These are phyloP conservation scores for Euphrasia confusa DNA, from an alignment of 257 asterid species.

Conservation along the genomic window DNA sequence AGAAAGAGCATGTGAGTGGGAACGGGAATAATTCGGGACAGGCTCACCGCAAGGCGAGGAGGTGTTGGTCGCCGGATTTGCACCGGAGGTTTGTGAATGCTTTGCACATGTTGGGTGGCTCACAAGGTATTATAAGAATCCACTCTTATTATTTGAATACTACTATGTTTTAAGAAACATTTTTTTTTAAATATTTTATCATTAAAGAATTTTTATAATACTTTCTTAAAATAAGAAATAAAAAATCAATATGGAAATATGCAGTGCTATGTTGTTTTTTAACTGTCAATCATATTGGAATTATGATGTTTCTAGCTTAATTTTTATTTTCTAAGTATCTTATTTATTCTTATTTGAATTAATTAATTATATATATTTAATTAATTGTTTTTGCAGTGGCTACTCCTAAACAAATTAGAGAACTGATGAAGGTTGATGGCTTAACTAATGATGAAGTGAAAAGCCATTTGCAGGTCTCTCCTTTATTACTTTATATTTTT, in stretches of 20 bases:
- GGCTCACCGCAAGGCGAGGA: conserved; percentile 82
- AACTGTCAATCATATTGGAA: conserved; percentile 21
- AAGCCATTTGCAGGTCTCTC: conserved; percentile 81
- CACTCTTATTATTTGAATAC: too few relatives aligned
- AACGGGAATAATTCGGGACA: conserved; percentile 31
- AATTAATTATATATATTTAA: neutral
- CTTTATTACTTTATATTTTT: neutral
- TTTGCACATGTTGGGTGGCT: conserved; percentile 95
- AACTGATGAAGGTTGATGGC: conserved; percentile 96
- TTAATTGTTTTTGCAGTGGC: conserved; percentile 56
- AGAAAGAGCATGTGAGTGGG: conserved; percentile 32
- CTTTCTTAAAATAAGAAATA: too few relatives aligned
- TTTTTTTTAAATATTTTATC: too few relatives aligned
- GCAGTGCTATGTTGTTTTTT: neutral
- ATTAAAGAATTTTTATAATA: too few relatives aligned
- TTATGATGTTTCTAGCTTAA: conserved; percentile 16
- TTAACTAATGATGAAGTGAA: conserved; percentile 98
- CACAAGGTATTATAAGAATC: conserved; percentile 60
- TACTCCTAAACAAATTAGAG: conserved; percentile 93
- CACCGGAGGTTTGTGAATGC: conserved; percentile 93
- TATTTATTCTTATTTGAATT: neutral
- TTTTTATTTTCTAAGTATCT: neutral
- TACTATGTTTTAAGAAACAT: too few relatives aligned
- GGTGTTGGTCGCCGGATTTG: conserved; percentile 98
- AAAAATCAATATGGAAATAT: neutral